Conservation (phyloP, 805 yeast genomes). For the Yarrowia divulgata region DNA sequence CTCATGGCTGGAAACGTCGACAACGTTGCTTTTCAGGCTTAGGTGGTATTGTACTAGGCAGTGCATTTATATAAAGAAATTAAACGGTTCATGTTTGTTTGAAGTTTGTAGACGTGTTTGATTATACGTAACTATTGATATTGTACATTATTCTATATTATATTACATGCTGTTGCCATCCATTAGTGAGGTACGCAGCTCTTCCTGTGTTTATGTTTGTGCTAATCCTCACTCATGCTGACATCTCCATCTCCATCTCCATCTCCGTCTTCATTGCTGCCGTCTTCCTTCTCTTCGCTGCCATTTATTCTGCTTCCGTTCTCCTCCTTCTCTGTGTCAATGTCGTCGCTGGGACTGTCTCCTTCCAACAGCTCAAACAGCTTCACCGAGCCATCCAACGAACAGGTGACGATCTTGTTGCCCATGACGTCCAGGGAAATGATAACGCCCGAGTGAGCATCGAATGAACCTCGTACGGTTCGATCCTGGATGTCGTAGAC, state of each 20-base stretch:
- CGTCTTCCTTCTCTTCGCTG: not conserved
- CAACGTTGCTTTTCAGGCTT: conserved; percentile 81
- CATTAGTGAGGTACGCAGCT: not conserved
- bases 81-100: conserved; percentile 8
- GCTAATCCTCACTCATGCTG: conserved; percentile 27
- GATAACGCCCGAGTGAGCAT: conserved; percentile 5
- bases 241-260: conserved; percentile 11
- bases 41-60: conserved; percentile 14
- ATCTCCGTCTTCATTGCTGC: not conserved
- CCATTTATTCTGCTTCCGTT: not conserved
- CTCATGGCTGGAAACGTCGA: conserved; percentile 89
- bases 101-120: not conserved
- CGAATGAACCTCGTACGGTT: conserved; percentile 50
- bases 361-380: conserved; percentile 3
- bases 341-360: not conserved
- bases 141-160: not conserved
- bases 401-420: conserved; percentile 6
- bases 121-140: not conserved
- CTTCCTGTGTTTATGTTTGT: not conserved
- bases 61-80: conserved; percentile 22
- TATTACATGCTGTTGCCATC: not conserved
- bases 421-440: conserved; percentile 19
- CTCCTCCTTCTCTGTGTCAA: not conserved
- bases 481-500: conserved; percentile 76
- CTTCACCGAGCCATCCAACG: conserved; percentile 26